Conservation (phyloP, 495 filamentous ascomycete species). For the Aspergillus conjunctus region DNA sequence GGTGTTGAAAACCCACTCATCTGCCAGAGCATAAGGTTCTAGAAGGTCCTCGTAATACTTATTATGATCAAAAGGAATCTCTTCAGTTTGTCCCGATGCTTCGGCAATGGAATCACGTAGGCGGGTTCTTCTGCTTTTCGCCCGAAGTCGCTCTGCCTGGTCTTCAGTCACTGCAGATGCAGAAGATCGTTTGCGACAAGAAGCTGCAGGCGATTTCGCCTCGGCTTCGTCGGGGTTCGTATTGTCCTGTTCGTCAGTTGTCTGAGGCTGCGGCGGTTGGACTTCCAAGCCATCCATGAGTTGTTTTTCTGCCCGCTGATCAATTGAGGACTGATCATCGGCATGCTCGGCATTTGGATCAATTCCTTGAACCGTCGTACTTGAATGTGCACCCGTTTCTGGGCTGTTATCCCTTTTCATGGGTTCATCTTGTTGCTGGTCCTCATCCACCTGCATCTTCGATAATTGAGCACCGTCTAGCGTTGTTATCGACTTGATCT, state of each 20-base stretch:
- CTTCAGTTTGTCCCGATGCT: constrained; percentile 48
- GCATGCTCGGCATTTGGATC: constrained; percentile 24
- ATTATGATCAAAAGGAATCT: constrained; percentile 61
- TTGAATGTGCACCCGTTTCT: constrained; percentile 13
- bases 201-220: constrained; percentile 30
- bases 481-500: constrained; percentile 19
- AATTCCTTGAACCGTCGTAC: constrained; percentile 19
- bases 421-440: constrained; percentile 22
- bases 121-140: constrained; percentile 81
- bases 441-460: constrained; percentile 21
- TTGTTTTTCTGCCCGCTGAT: constrained; percentile 47
- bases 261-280: constrained; percentile 33
- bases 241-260: constrained; percentile 26
- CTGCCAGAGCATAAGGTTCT: constrained; percentile 66
- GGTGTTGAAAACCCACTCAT: constrained; percentile 74
- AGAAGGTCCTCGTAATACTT: constrained; percentile 73
- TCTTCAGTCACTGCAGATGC: constrained; percentile 54
- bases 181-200: constrained; percentile 52
- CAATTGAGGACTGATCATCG: constrained; percentile 45
- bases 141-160: constrained; percentile 58
- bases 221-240: constrained; percentile 35
- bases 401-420: constrained; percentile 20
- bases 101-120: constrained; percentile 73
- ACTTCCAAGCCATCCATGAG: constrained; percentile 45
- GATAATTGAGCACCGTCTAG: constrained; percentile 24